A percentile compares a stretch with the other conserved stretches of the same genome.
Evolutionary conservation across 495 filamentous ascomycete species (phyloP).

Genomic region (Pyrenula massariospora): DNA sequence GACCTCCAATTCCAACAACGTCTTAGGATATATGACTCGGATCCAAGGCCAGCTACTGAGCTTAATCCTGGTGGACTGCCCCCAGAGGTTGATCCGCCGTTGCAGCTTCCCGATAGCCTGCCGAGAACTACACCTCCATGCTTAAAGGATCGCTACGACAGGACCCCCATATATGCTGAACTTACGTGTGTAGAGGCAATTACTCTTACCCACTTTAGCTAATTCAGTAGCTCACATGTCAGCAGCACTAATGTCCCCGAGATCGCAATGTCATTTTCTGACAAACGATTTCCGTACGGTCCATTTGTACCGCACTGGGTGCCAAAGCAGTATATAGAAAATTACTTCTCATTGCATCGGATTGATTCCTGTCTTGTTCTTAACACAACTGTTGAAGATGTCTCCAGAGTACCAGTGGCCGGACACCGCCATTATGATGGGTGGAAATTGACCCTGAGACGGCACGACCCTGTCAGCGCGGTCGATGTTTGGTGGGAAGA

Average conservation of each 20-base stretch:
- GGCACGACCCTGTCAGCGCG: slow-evolving; percentile 21
- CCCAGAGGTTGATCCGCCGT: slow-evolving; percentile 25
- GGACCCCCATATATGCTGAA: slow-evolving; percentile 32
- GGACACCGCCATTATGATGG: slow-evolving; percentile 9
- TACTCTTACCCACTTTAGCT: background rate
- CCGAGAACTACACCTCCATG: slow-evolving; percentile 22
- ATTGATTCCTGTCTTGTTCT: slow-evolving; percentile 24
- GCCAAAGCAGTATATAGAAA: slow-evolving; percentile 33
- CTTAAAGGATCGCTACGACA: slow-evolving; percentile 25
- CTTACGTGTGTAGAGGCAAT: slow-evolving; percentile 25
- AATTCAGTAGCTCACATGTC: slow-evolving; percentile 28
- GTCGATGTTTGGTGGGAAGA: slow-evolving; percentile 38
- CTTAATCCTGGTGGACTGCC: slow-evolving; percentile 26
- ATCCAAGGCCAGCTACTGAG: slow-evolving; percentile 13
- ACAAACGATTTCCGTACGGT: slow-evolving; percentile 32
- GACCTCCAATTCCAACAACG: too few species aligned
- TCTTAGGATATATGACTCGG: slow-evolving; percentile 32
- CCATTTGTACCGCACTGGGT: slow-evolving; percentile 38
- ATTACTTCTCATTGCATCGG: slow-evolving; percentile 30
- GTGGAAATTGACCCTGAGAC: slow-evolving; percentile 33
- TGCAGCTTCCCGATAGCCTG: slow-evolving; percentile 25
- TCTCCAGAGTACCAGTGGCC: slow-evolving; percentile 12
- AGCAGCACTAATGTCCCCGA: slow-evolving; percentile 35
- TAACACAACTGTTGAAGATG: slow-evolving; percentile 36
- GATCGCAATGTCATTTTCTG: slow-evolving; percentile 39